Percentiles rank a stretch among this genome's conserved stretches.
These are phyloP conservation scores for Rutstroemia sp. DNA, from an alignment of 2,329 filamentous ascomycete species.

Conservation along the genomic window DNA sequence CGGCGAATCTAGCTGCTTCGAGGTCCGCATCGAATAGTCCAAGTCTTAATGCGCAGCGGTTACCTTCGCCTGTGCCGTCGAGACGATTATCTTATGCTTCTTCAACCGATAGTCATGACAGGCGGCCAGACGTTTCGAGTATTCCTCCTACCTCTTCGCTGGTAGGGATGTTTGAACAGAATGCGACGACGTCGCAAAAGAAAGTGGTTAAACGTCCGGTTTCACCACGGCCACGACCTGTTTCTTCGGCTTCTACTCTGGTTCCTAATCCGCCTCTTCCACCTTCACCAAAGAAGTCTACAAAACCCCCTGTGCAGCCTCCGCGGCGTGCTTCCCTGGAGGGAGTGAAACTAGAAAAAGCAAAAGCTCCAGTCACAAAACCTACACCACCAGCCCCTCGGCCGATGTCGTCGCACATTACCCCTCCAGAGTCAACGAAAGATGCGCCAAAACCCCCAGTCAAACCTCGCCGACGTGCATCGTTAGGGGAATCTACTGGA, in stretches of 20 bases:
- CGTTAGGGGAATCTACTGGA: not conserved
- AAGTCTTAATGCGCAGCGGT: slow-evolving; percentile 31
- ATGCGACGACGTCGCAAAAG: slow-evolving; percentile 15
- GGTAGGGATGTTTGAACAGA: slow-evolving; percentile 62
- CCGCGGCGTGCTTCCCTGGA: too few species aligned
- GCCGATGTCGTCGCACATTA: too few species aligned
- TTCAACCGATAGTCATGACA: not conserved
- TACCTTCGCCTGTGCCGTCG: not conserved
- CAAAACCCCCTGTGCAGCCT: not conserved
- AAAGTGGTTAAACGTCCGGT: not conserved
- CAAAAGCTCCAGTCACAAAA: not conserved
- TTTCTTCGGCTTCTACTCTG: not conserved
- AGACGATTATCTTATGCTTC: slow-evolving; percentile 4
- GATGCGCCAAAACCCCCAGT: not conserved
- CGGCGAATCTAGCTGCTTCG: slow-evolving; percentile 54
- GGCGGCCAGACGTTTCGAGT: slow-evolving; percentile 25
- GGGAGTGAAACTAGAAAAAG: too few species aligned
- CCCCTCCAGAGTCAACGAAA: not conserved
- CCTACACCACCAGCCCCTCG: not conserved
- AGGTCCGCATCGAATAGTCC: slow-evolving; percentile 48
- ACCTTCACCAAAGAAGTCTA: slow-evolving; percentile 3
- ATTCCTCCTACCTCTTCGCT: slow-evolving; percentile 57
- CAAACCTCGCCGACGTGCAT: not conserved
- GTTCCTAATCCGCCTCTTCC: not conserved
- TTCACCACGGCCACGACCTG: not conserved